Evolutionary conservation across 1,284 basidiomycete genomes (phyloP).

Genomic region (Termitomyces sp.): DNA sequence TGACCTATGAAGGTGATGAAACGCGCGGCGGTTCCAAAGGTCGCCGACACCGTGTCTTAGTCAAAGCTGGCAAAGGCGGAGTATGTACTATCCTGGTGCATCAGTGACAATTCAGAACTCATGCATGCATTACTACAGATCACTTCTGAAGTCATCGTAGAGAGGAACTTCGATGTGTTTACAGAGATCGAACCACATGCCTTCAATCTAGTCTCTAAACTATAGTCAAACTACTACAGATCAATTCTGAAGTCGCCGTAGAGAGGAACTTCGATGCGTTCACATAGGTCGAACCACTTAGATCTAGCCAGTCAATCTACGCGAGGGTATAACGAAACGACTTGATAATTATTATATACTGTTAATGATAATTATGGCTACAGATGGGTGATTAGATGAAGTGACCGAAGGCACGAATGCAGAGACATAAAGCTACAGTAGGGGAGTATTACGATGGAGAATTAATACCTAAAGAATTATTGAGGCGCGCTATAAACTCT

Average conservation of each 20-base stretch:
- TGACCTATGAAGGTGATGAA: conserved; percentile 68
- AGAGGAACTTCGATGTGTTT: conserved; percentile 58
- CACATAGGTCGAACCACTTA: conserved; percentile 39
- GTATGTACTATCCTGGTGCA: conserved; percentile 28
- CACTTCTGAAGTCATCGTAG: conserved; percentile 42
- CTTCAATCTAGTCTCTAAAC: conserved; percentile 24
- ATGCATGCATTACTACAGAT: conserved; percentile 27
- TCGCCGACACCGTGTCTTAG: conserved; percentile 47
- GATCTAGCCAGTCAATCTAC: conserved; percentile 12
- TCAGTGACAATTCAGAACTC: not conserved
- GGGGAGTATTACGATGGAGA: not conserved
- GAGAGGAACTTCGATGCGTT: conserved; percentile 59
- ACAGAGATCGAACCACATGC: conserved; percentile 39
- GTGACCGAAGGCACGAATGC: not conserved
- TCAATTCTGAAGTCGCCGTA: conserved; percentile 42
- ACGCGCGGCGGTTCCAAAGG: conserved; percentile 54
- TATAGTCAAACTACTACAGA: conserved; percentile 27
- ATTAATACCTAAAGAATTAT: not conserved
- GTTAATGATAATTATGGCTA: conserved; percentile 15
- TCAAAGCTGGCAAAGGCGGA: conserved; percentile 40
- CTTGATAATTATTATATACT: not conserved
- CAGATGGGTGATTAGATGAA: conserved; percentile 3
- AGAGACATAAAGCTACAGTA: conserved; percentile 19
- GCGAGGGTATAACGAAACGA: not conserved
- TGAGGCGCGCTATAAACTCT: not conserved